These are phyloP conservation scores for Pseudoneurospora amorphoporcata DNA, from an alignment of 495 filamentous ascomycete species.

Conservation along the genomic window DNA sequence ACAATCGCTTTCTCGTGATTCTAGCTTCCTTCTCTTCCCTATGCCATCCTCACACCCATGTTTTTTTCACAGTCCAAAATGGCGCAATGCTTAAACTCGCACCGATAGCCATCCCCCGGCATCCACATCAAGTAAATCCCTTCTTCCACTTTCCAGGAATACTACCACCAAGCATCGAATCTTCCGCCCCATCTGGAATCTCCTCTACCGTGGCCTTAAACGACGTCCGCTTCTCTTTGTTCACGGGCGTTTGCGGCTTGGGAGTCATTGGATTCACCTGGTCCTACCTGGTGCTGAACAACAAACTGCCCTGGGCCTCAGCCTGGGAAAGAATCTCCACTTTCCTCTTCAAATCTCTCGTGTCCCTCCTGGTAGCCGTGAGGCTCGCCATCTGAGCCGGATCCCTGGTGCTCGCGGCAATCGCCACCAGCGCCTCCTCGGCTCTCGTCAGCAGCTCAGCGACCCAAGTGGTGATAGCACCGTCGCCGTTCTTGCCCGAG, in stretches of 20 bases:
- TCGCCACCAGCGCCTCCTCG: conserved; percentile 24
- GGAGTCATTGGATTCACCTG: not conserved
- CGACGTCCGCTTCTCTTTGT: not conserved
- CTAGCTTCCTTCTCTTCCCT: not conserved
- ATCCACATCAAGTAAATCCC: not conserved
- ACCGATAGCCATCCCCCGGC: not conserved
- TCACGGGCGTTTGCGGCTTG: not conserved
- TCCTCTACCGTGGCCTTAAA: not conserved
- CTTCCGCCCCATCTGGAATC: not conserved
- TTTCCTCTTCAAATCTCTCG: conserved; percentile 14
- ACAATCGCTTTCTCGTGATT: not conserved
- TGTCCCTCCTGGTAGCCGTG: conserved; percentile 10
- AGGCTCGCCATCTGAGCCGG: conserved; percentile 23
- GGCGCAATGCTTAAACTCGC: not conserved
- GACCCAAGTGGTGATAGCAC: conserved; percentile 29
- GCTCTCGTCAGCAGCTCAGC: conserved; percentile 30
- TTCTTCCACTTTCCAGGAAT: not conserved
- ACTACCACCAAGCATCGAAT: not conserved
- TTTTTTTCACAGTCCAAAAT: not conserved
- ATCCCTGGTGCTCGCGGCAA: conserved; percentile 7
- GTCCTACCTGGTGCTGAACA: conserved; percentile 10
- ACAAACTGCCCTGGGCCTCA: conserved; percentile 11
- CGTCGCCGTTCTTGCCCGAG: conserved; percentile 21
- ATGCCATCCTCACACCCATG: not conserved
- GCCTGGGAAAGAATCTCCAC: conserved; percentile 14